These are phyloP conservation scores for Cladorrhinum sp. DNA, from an alignment of 2,329 filamentous ascomycete species.

Conservation along the genomic window DNA sequence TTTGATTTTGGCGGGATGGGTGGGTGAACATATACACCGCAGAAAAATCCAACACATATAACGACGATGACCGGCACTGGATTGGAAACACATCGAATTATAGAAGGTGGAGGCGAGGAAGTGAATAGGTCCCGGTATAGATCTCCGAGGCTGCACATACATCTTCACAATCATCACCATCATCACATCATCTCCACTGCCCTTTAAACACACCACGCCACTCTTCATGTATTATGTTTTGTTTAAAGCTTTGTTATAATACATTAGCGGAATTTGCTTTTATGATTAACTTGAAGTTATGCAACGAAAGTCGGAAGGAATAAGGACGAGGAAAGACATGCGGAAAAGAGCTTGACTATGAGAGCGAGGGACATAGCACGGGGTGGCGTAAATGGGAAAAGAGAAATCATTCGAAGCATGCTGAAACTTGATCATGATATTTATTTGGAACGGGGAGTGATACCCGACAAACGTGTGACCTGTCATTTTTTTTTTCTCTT, in stretches of 20 bases:
- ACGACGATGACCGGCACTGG: background rate
- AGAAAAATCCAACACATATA: background rate
- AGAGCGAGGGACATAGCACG: background rate
- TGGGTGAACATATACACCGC: background rate
- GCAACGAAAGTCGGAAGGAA: background rate
- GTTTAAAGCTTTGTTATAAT: background rate
- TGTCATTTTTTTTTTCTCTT: too few species aligned
- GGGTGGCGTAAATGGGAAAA: background rate
- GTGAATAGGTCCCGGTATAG: background rate
- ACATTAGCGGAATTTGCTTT: background rate
- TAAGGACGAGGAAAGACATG: background rate
- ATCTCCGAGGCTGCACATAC: background rate
- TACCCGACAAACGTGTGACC: too few species aligned
- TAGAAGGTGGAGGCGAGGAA: background rate
- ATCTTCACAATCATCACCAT: background rate
- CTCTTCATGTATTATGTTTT: background rate
- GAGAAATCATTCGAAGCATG: background rate
- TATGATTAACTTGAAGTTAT: background rate
- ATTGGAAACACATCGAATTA: too few species aligned
- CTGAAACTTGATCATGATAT: too few species aligned
- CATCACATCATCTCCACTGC: background rate
- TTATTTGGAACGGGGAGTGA: too few species aligned
- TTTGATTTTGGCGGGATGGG: background rate
- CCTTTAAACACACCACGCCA: background rate
- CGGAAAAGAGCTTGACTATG: background rate